A percentile compares a stretch with the other conserved stretches of the same genome.
These are phyloP conservation scores for Pneumocystis oryctolagi DNA, from an alignment of 1,139 yeast genomes.

Conservation along the genomic window DNA sequence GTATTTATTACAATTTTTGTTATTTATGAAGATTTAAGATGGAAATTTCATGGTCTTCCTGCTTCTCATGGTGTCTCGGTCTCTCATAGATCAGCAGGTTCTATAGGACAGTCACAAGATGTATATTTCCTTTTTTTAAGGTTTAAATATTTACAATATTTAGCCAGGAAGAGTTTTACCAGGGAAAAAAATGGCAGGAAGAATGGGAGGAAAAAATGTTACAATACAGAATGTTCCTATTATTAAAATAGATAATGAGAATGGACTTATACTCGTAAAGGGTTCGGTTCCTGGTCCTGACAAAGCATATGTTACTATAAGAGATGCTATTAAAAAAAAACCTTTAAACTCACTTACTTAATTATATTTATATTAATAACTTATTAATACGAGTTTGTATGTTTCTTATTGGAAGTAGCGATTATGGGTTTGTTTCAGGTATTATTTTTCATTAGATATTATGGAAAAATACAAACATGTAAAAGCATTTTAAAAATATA, in stretches of 20 bases:
- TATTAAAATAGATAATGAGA: slow-evolving; percentile 62
- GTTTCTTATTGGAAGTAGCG: too few relatives aligned
- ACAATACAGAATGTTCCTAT: slow-evolving; percentile 69
- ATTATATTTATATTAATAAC: not conserved
- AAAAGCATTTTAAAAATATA: not conserved
- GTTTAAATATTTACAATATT: slow-evolving; percentile 39
- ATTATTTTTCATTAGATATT: too few relatives aligned
- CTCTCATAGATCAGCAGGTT: slow-evolving; percentile 94
- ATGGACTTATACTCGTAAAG: slow-evolving; percentile 68
- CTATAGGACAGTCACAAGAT: slow-evolving; percentile 54
- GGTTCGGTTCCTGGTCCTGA: slow-evolving; percentile 89
- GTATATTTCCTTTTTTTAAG: not conserved
- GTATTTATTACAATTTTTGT: not conserved
- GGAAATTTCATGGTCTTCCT: slow-evolving; percentile 64
- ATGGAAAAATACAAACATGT: not conserved
- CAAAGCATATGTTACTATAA: slow-evolving; percentile 55
- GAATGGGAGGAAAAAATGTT: slow-evolving; percentile 66
- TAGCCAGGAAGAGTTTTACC: slow-evolving; percentile 87
- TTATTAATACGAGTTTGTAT: not conserved
- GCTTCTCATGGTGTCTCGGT: slow-evolving; percentile 95
- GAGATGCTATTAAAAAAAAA: slow-evolving; percentile 52
- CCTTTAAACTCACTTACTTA: not conserved
- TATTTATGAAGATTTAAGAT: not conserved
- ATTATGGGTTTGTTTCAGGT: not conserved
- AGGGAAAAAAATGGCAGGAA: slow-evolving; percentile 97